These are phyloP conservation scores for Colletotrichum aenigma DNA, from an alignment of 2,329 filamentous ascomycete species.

Conservation along the genomic window DNA sequence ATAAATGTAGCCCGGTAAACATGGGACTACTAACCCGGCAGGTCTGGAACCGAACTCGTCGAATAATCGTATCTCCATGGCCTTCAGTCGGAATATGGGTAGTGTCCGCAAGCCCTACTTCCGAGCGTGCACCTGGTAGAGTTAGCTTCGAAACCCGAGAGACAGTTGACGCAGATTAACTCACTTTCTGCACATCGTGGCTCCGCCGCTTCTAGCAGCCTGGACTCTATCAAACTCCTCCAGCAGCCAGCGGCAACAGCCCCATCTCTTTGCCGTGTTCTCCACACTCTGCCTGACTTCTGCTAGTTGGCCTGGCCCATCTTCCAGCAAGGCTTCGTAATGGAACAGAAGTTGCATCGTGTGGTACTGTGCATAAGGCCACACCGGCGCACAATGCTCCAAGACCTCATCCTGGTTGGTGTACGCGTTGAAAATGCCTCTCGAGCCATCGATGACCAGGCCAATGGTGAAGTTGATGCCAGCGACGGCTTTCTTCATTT, in stretches of 20 bases:
- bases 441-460: constrained; percentile 38
- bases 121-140: constrained; percentile 5
- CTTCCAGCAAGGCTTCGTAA: constrained; percentile 35
- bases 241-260: constrained; percentile 28
- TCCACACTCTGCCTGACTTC: constrained; percentile 37
- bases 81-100: constrained; percentile 7
- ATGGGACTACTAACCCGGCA: not conserved
- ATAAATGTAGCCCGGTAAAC: not conserved
- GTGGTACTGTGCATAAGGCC: constrained; percentile 37
- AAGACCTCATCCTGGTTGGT: constrained; percentile 33
- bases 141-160: not conserved
- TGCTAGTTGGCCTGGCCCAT: constrained; percentile 34
- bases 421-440: constrained; percentile 36
- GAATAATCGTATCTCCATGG: not conserved
- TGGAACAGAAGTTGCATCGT: constrained; percentile 35
- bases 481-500: constrained; percentile 36
- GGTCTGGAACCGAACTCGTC: not conserved
- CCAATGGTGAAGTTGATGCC: constrained; percentile 41
- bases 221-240: constrained; percentile 14
- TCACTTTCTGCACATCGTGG: constrained; percentile 12
- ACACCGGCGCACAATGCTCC: constrained; percentile 35
- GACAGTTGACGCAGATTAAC: not conserved
- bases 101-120: constrained; percentile 8
- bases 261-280: constrained; percentile 38
- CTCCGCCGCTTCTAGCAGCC: constrained; percentile 1